Evolutionary conservation across 208 protist species (phyloP), one percentile per base, ranked within the genome.

Genomic region (Trypanosomatidae sp.): DNA sequence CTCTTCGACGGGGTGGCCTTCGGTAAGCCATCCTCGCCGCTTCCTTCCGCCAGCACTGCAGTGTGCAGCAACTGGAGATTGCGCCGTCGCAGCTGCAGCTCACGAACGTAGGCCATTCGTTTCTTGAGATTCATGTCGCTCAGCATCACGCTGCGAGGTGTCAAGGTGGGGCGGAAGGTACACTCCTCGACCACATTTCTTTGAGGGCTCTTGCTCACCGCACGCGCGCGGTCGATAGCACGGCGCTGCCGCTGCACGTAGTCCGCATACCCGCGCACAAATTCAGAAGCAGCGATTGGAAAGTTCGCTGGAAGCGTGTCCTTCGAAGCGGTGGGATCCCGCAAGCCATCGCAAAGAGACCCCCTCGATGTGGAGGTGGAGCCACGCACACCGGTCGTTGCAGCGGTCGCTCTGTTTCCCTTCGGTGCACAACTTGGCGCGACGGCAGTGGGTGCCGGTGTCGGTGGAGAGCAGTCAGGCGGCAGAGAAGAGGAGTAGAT

Each of bases 161-260:
- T 81, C 19, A 90, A 74, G 0, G 60, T 70, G 33, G 85, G 82
- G 25, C 50, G 49, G 28, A 90, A 87, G 2, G 81, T 80, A 59
- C 71, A 89, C 36, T 71, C 19, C 52, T 81, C 76, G 1, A 5
- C 22, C 33, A 2, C 33, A 0, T 28, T 28, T 3, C 28, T 28
- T 44, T 44, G 66, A 28, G 1, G 10, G 19, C 53, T 6, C 10
- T 55, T 33, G n/a, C 41, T 39, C 1, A 46, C 46, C 43, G 65
- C 13, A 41, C 65, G 60, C 22, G n/a, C 58, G 0, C 25, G 56
- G 12, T 66, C 56, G 49, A 28, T 17, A 5, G 66, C 64, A 3
- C 74, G 74, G 9, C 74, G 74, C 44, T 64, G 50, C n/a, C 74
- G 74, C 67, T 68, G 30, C 58, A 78, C 74, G 60, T 78, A 50